phyloP scores from a whole-genome alignment of 768 basidiomycete genomes.

The Lentinula lateritia region DNA sequence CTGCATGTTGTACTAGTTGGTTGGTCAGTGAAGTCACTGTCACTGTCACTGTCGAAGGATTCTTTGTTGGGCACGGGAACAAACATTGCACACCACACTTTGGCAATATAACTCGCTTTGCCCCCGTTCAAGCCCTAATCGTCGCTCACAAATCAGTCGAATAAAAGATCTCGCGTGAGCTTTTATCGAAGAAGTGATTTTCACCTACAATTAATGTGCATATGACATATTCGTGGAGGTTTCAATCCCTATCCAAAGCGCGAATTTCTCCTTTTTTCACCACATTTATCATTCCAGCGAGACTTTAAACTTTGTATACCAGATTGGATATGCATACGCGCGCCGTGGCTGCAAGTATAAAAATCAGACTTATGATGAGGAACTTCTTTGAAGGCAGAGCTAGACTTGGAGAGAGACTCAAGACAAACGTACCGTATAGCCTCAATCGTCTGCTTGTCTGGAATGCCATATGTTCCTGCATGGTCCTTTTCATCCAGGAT shows the following conservation, averaged over 20 bases:
- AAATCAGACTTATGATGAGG: too few relatives aligned
- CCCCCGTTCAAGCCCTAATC: too few relatives aligned
- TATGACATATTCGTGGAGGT: constrained; percentile 14
- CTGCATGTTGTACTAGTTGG: neutral
- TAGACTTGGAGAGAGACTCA: too few relatives aligned
- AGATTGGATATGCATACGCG: constrained; percentile 19
- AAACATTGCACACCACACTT: too few relatives aligned
- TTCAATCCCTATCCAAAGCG: neutral
- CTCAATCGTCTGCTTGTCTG: constrained; percentile 17
- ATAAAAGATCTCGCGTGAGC: too few relatives aligned
- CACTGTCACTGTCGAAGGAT: too few relatives aligned
- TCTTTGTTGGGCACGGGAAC: too few relatives aligned
- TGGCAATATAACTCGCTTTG: too few relatives aligned
- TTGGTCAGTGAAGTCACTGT: too few relatives aligned
- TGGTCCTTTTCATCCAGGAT: constrained; percentile 18
- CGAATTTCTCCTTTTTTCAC: constrained; percentile 16
- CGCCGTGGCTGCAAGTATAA: constrained; percentile 13
- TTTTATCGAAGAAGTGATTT: too few relatives aligned
- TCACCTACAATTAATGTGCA: constrained; percentile 12
- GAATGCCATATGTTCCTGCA: constrained; percentile 18
- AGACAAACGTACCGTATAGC: constrained; percentile 5
- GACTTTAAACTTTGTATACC: constrained; percentile 20
- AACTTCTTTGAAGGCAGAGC: too few relatives aligned
- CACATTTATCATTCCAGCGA: constrained; percentile 20
- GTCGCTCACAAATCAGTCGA: too few relatives aligned